Evolutionary conservation across 179 eudicot genomes (phyloP).

Genomic region (Spergularia azorica): DNA sequence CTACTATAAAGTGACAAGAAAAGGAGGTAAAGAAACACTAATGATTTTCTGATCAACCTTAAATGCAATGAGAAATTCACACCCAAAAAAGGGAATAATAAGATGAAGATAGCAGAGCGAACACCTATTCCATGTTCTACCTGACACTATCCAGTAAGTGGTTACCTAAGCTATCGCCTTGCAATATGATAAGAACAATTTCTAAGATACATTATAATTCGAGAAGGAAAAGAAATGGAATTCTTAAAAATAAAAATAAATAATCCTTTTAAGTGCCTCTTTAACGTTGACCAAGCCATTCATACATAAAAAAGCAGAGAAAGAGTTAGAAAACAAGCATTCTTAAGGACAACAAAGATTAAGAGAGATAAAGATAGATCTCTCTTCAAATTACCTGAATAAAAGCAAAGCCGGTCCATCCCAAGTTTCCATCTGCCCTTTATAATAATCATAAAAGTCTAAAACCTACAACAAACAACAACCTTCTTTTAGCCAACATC

Average conservation of each 20-base stretch:
- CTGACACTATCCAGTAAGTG: neutral
- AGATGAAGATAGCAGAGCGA: neutral
- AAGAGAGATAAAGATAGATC: neutral
- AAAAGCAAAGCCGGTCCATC: constrained; percentile 99
- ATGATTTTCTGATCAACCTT: too few relatives aligned
- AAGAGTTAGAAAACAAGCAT: constrained; percentile 6
- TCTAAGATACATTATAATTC: neutral
- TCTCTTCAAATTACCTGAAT: constrained; percentile 61
- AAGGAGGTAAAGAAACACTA: too few relatives aligned
- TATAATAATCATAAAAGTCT: constrained; percentile 96
- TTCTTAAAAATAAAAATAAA: neutral
- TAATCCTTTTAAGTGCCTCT: neutral
- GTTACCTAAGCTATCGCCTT: neutral
- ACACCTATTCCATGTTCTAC: neutral
- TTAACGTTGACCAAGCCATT: constrained; percentile 10
- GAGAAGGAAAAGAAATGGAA: neutral
- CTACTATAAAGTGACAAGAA: too few relatives aligned
- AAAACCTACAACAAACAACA: constrained; percentile 50
- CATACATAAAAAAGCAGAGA: neutral
- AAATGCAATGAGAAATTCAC: too few relatives aligned
- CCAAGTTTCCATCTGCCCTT: constrained; percentile 99
- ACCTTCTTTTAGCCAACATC: constrained; percentile 20
- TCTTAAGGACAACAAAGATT: neutral
- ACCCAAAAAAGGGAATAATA: too few relatives aligned
- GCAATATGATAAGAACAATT: neutral